Evolutionary conservation across 2,329 filamentous ascomycete genomes (phyloP), one percentile per base, ranked within the genome.

Genomic region (Arthrobotrys entomopaga): DNA sequence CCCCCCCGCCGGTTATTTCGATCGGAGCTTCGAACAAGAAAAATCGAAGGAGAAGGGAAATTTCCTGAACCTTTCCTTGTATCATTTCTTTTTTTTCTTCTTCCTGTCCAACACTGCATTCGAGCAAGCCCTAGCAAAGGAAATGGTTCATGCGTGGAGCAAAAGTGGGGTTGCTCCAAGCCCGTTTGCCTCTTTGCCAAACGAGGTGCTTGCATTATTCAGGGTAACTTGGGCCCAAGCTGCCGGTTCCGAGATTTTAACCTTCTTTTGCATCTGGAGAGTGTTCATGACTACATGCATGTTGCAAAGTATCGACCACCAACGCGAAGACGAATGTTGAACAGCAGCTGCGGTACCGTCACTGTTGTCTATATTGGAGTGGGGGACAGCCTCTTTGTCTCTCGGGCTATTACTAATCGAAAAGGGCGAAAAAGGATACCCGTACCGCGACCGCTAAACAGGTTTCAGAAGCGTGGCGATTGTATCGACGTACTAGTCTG

Each of bases 221-320:
- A 73, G 59, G 69, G 61, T 72, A 65, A 54, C 60, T 54, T 73
- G 69, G 29, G 54, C 57, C 69, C 61, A 73, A 61, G 61, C 69
- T 65, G 54, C 69, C 54, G 56, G 69, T 73, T 66, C 61, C 59
- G 61, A 73, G 61, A 73, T 73, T 73, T 65, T 65, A 71, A 71
- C 59, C 60, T 65, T 73, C 61, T 72, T 65, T 60, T 65, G 69
- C 69, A 66, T 73, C 69, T 57, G 24, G 19, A 60, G 34, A 59
- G 57, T 53, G 26, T 54, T 60, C 20, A 67, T 54, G 26, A 67
- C 54, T 53, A 53, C 48, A 67, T 60, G 46, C 64, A 54, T 58
- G 34, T 42, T 46, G 38, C 54, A 46, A 15, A 46, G 16, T 46
- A n/a, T 46, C 2, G 42, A 46, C 42, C n/a, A 46, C 16, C 42